Percentiles rank a stretch among this genome's conserved stretches.
phyloP scores from a whole-genome alignment of 139 green algal species.

The Chlorella sp. region DNA sequence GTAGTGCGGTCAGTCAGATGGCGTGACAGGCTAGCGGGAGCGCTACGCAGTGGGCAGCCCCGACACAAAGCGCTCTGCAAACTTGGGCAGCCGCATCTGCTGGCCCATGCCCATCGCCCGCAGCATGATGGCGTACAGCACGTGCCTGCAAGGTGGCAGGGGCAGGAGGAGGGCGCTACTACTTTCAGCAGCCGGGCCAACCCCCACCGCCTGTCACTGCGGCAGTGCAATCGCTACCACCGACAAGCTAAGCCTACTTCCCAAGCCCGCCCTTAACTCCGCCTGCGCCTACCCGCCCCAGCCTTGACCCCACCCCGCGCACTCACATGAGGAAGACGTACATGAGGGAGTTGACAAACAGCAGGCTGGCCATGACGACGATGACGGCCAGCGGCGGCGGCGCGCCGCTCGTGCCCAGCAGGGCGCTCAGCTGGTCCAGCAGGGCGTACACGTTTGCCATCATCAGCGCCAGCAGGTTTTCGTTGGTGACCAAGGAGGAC shows the following conservation, averaged over 20 bases:
- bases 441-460: constrained; percentile 74
- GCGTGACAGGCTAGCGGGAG: not conserved
- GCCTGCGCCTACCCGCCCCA: too few species aligned
- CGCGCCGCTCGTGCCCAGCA: constrained; percentile 58
- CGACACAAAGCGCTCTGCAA: constrained; percentile 23
- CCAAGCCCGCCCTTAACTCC: too few species aligned
- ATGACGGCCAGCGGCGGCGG: constrained; percentile 58
- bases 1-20: not conserved
- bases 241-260: too few species aligned
- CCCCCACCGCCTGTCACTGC: too few species aligned
- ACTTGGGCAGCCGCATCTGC: constrained; percentile 14
- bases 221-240: too few species aligned
- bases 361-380: constrained; percentile 63
- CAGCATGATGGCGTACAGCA: constrained; percentile 77
- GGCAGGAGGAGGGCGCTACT: too few species aligned
- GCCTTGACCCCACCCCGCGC: too few species aligned
- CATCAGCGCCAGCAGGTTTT: constrained; percentile 80
- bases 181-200: too few species aligned
- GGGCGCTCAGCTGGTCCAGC: constrained; percentile 71
- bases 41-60: not conserved
- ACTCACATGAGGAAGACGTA: constrained; percentile 55
- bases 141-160: constrained; percentile 48
- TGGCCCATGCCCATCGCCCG: constrained; percentile 41
- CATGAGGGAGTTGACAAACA: constrained; percentile 71
- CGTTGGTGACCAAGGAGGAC: constrained; percentile 72